Base-by-base conservation (phyloP, 495 filamentous ascomycete genomes). In the Penicillium argentinense region DNA sequence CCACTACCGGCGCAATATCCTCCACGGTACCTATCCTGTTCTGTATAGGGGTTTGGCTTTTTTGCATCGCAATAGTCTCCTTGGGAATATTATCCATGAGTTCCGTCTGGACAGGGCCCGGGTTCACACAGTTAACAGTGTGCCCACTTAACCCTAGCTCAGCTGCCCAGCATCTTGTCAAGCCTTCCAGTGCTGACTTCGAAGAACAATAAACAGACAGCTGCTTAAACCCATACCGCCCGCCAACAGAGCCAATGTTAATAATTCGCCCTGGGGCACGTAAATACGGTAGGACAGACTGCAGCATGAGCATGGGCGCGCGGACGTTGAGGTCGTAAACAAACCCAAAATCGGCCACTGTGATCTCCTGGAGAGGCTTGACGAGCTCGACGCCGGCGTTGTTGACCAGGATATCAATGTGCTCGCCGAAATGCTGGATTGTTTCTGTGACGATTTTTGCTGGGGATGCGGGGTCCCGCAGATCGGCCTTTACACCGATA, bases 271-370 rank as follows among this genome's bases (percentile, higher is more conserved):
- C 36, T 17, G 42, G 30, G 24, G 34, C 30, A 8, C n/a, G 23
- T 12, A 47, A 18, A 11, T 45, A 75, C 0, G 80, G 80, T 41
- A 75, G 40, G 1, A 73, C 77, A 9, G 81, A 79, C 62, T 84
- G 76, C 25, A 79, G 69, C 11, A 88, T 69, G 0, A 89, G 71
- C 18, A 86, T 62, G 1, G 83, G 82, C 0, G 81, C 85, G 0
- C 81, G 79, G 5, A 87, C 83, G 64, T 89, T 89, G 56, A 39
- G 39, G 11, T 48, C 16, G 21, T 51, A 51, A 19, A 51, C 13
- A 2, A 11, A 34, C n/a, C 48, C 30, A 16, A 40, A 56, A 17
- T 51, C 55, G 40, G 52, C 61, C 45, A 62, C 41, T 4, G 21
- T 26, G 7, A 34, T 1, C 11, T n/a, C 32, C 27, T 28, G 14